Evolutionary conservation across 306 rosid genomes (phyloP), one percentile per base, ranked within the genome.

Genomic region (Vigna radiata): DNA sequence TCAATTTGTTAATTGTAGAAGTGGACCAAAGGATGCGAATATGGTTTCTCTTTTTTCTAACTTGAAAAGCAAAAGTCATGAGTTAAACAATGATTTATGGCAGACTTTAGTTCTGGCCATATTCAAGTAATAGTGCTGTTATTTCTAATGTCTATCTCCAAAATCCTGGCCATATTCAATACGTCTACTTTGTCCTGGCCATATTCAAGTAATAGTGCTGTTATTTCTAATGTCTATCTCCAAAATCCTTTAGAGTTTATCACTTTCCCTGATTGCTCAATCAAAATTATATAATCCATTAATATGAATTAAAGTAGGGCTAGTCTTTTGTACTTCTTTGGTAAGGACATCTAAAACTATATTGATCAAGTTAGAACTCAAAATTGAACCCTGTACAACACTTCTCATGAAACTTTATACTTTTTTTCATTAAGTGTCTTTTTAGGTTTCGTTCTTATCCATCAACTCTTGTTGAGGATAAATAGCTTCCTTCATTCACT

Each of bases 1-100:
- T 76, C 53, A 18, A 31, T 56, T 48, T 36, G 2, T 64, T 36
- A 10, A n/a, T 49, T 41, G 15, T 12, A 13, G 13, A 41, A 69
- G 62, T 46, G 52, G 49, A 55, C 53, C 49, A 29, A 70, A 39
- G 41, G 63, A 66, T 65, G 21, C 2, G 63, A 60, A 39, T 55
- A 19, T 37, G 77, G 75, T 56, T 68, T 68, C 27, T 67, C 25
- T 73, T 77, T 55, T 70, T 68, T 63, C 70, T 54, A 25, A 55
- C 76, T 37, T 60, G 10, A 27, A 75, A 36, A 73, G 60, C 16
- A 54, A 55, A 74, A 48, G 31, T 6, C 13, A 7, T 46, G 17
- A 68, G 25, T 37, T 62, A 14, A 70, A 16, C 59, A 25, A 29
- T 48, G 13, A 23, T 63, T 74, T 25, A 46, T 81, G 82, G 23